phyloP scores from a whole-genome alignment of 1,139 yeast genomes.

The Yamadazyma sp. region DNA sequence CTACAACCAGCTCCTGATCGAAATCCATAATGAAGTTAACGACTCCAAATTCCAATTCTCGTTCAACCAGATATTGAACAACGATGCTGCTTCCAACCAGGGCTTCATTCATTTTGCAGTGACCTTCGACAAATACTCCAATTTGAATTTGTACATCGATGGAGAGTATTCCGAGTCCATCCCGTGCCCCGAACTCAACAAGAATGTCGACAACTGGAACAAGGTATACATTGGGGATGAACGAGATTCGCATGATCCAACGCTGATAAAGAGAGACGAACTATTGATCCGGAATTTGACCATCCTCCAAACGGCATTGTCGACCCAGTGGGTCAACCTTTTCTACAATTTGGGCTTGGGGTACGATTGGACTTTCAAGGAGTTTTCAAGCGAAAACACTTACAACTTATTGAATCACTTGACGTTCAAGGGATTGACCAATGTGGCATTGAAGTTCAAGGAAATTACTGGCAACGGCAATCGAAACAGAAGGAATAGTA shows the following conservation, averaged over 20 bases:
- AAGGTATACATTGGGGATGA: slow-evolving; percentile 38
- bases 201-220: slow-evolving; percentile 34
- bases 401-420: slow-evolving; percentile 32
- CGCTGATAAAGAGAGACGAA: slow-evolving; percentile 21
- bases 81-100: slow-evolving; percentile 18
- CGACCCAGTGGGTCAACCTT: slow-evolving; percentile 41
- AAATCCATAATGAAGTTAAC: slow-evolving; percentile 24
- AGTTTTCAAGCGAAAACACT: slow-evolving; percentile 32
- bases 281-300: slow-evolving; percentile 34
- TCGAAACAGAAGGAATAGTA: slow-evolving; percentile 14
- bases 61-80: slow-evolving; percentile 33
- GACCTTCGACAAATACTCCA: slow-evolving; percentile 38
- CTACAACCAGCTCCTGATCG: slow-evolving; percentile 33
- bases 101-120: slow-evolving; percentile 35
- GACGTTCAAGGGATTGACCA: slow-evolving; percentile 25
- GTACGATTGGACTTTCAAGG: slow-evolving; percentile 40
- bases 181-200: slow-evolving; percentile 39
- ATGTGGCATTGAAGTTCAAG: slow-evolving; percentile 24
- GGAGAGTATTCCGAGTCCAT: slow-evolving; percentile 48
- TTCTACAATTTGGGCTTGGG: slow-evolving; percentile 39
- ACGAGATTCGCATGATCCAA: slow-evolving; percentile 7
- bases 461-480: slow-evolving; percentile 21
- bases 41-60: slow-evolving; percentile 31
- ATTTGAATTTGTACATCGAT: slow-evolving; percentile 38
- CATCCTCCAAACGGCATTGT: slow-evolving; percentile 27